phyloP scores from a whole-genome alignment of 129 eudicot genomes.

The Glebionis coronaria region DNA sequence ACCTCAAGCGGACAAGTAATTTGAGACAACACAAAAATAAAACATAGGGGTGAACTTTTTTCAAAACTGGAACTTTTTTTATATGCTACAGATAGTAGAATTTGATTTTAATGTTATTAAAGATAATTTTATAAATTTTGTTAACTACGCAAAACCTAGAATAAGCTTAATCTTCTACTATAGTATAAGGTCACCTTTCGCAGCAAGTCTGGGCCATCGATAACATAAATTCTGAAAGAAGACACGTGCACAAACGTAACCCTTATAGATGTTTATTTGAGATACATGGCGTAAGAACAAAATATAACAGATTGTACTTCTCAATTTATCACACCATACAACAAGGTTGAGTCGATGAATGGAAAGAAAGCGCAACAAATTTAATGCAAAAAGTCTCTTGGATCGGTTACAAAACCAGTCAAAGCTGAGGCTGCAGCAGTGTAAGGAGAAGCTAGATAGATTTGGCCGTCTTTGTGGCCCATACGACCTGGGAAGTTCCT shows the following conservation, averaged over 20 bases:
- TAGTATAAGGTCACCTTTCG: no score
- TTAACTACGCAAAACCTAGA: no score
- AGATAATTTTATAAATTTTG: no score
- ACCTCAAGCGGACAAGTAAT: no score
- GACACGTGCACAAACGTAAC: neutral
- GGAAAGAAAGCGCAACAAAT: neutral
- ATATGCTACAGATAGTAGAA: no score
- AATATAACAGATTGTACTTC: slow-evolving; percentile 2
- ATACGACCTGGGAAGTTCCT: slow-evolving; percentile 96
- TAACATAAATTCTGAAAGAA: slow-evolving; percentile 10
- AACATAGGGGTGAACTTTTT: no score
- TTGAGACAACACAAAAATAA: no score
- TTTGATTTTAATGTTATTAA: no score
- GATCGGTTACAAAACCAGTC: slow-evolving; percentile 94
- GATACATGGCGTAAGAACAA: slow-evolving; percentile 5
- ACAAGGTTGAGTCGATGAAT: slow-evolving; percentile 13
- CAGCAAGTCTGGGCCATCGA: slow-evolving; percentile 24
- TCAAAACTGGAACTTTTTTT: no score
- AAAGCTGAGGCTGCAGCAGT: slow-evolving; percentile 97
- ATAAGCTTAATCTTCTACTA: no score
- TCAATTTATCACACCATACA: slow-evolving; percentile 14
- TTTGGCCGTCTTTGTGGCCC: slow-evolving; percentile 99
- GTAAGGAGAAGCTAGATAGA: slow-evolving; percentile 91
- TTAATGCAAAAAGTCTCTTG: slow-evolving; percentile 80
- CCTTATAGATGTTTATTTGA: slow-evolving; percentile 8